Conservation (phyloP, 2,329 filamentous ascomycete species). For the Talaromyces sp. region DNA sequence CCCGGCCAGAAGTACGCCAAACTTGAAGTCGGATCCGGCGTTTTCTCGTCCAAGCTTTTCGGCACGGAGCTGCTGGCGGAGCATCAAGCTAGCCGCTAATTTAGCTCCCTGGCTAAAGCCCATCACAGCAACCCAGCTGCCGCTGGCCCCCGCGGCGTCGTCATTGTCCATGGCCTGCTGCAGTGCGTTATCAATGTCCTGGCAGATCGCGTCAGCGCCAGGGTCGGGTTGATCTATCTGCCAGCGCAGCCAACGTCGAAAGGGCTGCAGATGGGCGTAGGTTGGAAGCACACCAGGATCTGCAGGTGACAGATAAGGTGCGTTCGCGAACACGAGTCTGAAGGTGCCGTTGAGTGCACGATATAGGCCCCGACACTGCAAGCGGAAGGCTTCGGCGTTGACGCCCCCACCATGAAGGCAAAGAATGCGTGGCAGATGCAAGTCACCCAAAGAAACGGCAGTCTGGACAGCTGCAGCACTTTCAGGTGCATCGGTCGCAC, state of each 20-base stretch:
- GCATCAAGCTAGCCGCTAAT: conserved; percentile 59
- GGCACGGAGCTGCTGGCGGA: conserved; percentile 57
- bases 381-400: conserved; percentile 66
- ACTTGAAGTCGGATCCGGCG: conserved; percentile 52
- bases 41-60: conserved; percentile 23
- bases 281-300: conserved; percentile 64
- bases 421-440: conserved; percentile 62
- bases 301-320: conserved; percentile 61
- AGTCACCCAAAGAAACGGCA: neutral
- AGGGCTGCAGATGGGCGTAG: conserved; percentile 66
- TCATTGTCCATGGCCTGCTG: conserved; percentile 51
- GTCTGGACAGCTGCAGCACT: neutral
- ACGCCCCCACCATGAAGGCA: conserved; percentile 80
- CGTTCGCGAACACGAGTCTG: conserved; percentile 71
- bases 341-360: conserved; percentile 57
- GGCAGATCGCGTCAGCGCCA: conserved; percentile 36
- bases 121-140: conserved; percentile 60
- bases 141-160: conserved; percentile 50
- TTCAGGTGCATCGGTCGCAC: neutral
- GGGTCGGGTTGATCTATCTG: conserved; percentile 44
- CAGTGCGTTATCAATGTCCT: conserved; percentile 38
- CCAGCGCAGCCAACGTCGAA: conserved; percentile 64
- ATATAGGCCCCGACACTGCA: conserved; percentile 62
- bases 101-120: conserved; percentile 69
- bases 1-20: conserved; percentile 63